A percentile compares a stretch with the other conserved stretches of the same genome.
Evolutionary conservation across 768 basidiomycete species (phyloP).

Genomic region (Russula emetica): DNA sequence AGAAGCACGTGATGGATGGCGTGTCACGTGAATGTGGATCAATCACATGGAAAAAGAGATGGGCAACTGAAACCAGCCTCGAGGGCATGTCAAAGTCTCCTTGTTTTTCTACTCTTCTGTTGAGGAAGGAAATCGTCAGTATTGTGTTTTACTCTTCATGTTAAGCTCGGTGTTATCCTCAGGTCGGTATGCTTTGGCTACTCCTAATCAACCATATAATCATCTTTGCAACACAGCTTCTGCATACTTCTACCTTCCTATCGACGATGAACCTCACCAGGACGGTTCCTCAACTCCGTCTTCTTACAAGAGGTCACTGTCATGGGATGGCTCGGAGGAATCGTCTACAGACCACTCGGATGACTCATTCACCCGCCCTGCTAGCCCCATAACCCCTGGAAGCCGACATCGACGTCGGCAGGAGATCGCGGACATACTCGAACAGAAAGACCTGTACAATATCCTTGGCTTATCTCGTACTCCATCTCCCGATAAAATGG

Average conservation of each 20-base stretch:
- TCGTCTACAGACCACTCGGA: conserved; percentile 28
- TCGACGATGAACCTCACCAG: conserved; percentile 51
- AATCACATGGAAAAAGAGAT: conserved; percentile 17
- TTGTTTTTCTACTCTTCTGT: conserved; percentile 5
- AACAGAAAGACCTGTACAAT: conserved; percentile 62
- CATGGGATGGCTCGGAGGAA: conserved; percentile 29
- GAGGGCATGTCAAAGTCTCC: background rate
- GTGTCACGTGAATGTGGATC: background rate
- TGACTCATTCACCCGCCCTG: conserved; percentile 17
- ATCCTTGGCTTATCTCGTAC: conserved; percentile 62
- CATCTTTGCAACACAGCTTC: conserved; percentile 41
- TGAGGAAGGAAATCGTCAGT: background rate
- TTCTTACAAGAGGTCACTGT: conserved; percentile 31
- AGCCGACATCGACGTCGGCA: conserved; percentile 25
- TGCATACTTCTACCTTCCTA: conserved; percentile 59
- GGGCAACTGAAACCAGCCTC: background rate
- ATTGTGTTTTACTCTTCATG: conserved; percentile 17
- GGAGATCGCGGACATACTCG: conserved; percentile 52
- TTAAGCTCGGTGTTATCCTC: conserved; percentile 26
- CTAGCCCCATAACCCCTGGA: conserved; percentile 21
- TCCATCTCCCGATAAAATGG: conserved; percentile 50
- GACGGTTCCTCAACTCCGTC: conserved; percentile 41
- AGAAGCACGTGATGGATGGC: background rate
- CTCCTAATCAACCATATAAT: background rate
- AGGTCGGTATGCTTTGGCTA: conserved; percentile 16